Conservation (phyloP, 2,329 filamentous ascomycete species). For the Nothophaeocryptopus gaeumannii region DNA sequence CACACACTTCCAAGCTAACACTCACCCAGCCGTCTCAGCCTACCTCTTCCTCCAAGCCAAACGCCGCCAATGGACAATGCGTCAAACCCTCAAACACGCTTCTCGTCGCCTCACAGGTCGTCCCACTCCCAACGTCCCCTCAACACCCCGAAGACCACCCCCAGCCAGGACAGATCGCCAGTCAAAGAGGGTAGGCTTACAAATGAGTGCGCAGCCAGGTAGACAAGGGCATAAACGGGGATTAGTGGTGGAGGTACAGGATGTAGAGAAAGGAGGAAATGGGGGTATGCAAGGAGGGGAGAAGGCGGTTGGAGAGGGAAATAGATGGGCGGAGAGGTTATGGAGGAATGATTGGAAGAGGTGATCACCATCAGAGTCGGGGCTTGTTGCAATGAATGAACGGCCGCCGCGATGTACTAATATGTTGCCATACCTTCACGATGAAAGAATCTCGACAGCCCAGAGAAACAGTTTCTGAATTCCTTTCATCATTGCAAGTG, state of each 20-base stretch:
- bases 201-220: slow-evolving; percentile 18
- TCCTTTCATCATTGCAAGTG: too few species aligned
- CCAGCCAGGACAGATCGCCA: slow-evolving; percentile 14
- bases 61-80: slow-evolving; percentile 79
- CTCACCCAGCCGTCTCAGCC: slow-evolving; percentile 59
- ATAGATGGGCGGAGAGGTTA: slow-evolving; percentile 21
- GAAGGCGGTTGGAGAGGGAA: slow-evolving; percentile 11
- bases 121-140: slow-evolving; percentile 27
- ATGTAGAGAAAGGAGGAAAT: slow-evolving; percentile 34
- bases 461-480: too few species aligned
- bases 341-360: slow-evolving; percentile 31
- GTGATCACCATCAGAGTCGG: neutral
- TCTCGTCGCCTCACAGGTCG: slow-evolving; percentile 47
- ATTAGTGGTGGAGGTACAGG: slow-evolving; percentile 25
- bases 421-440: too few species aligned
- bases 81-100: slow-evolving; percentile 68
- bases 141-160: neutral
- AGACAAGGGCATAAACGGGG: slow-evolving; percentile 28
- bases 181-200: slow-evolving; percentile 23
- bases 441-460: too few species aligned
- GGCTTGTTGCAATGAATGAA: too few species aligned
- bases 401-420: too few species aligned
- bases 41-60: slow-evolving; percentile 77
- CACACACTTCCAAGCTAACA: too few species aligned
- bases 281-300: slow-evolving; percentile 10